Percentiles rank a stretch among this genome's conserved stretches.
phyloP scores from a whole-genome alignment of 768 basidiomycete genomes.

The Tulasnella sp. region DNA sequence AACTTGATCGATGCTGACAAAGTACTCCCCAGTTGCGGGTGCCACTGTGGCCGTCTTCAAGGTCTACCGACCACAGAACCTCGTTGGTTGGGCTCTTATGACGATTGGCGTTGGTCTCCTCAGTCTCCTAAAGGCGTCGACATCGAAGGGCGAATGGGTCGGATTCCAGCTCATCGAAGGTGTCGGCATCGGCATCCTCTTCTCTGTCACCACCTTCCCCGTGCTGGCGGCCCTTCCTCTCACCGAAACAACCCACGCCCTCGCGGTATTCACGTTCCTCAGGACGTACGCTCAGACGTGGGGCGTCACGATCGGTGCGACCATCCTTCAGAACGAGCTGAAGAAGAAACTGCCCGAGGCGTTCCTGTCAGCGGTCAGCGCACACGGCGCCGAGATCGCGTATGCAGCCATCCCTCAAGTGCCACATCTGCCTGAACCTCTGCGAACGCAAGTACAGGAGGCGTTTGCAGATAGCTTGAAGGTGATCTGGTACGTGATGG shows the following conservation, averaged over 20 bases:
- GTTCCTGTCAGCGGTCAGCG: too few relatives aligned
- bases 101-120: slow-evolving; percentile 30
- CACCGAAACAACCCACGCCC: slow-evolving; percentile 17
- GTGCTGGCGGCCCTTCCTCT: slow-evolving; percentile 23
- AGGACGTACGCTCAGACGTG: slow-evolving; percentile 22
- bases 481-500: slow-evolving; percentile 25
- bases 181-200: slow-evolving; percentile 9
- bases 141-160: slow-evolving; percentile 11
- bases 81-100: slow-evolving; percentile 29
- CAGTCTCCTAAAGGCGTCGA: slow-evolving; percentile 8
- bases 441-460: not conserved
- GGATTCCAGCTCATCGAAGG: slow-evolving; percentile 16
- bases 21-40: not conserved
- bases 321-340: too few relatives aligned
- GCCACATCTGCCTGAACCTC: slow-evolving; percentile 2
- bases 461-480: slow-evolving; percentile 18
- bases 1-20: not conserved
- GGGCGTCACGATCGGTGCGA: too few relatives aligned
- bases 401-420: slow-evolving; percentile 21
- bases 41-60: slow-evolving; percentile 13
- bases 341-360: too few relatives aligned
- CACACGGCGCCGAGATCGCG: slow-evolving; percentile 26
- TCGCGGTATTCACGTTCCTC: slow-evolving; percentile 22
- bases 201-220: slow-evolving; percentile 22
- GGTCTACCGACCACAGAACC: slow-evolving; percentile 31